Conservation (phyloP, 2,329 filamentous ascomycete species). For the Tolypocladium endophyticum region DNA sequence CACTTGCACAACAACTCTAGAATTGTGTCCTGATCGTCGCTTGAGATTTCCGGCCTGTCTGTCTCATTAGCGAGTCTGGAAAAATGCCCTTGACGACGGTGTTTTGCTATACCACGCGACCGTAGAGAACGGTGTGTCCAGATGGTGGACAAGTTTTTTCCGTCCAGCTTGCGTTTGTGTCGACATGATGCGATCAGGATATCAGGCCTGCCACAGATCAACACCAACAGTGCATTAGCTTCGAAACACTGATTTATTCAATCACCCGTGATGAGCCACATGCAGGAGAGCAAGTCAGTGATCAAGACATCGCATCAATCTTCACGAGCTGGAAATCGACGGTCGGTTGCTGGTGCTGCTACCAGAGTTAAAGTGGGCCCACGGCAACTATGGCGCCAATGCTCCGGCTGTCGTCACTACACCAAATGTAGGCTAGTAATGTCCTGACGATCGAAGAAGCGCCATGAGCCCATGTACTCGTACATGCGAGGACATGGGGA, state of each 20-base stretch:
- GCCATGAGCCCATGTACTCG: too few species aligned
- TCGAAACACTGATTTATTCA: background rate
- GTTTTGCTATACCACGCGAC: constrained; percentile 42
- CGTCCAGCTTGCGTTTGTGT: constrained; percentile 17
- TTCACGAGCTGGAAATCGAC: background rate
- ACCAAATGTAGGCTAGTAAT: background rate
- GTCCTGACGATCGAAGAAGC: background rate
- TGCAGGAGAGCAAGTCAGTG: background rate
- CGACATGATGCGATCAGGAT: constrained; percentile 10
- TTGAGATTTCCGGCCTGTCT: constrained; percentile 48
- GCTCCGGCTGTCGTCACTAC: background rate
- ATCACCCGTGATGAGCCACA: background rate
- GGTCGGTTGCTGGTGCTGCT: background rate
- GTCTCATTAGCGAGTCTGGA: background rate
- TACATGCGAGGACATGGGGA: background rate
- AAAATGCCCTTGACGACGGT: background rate
- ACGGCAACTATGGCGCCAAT: too few species aligned
- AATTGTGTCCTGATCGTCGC: constrained; percentile 51
- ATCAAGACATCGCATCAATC: background rate
- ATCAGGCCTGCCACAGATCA: background rate
- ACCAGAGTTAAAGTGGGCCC: background rate
- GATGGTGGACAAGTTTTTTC: constrained; percentile 52
- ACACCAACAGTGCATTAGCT: too few species aligned
- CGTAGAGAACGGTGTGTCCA: constrained; percentile 54
- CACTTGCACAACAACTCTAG: constrained; percentile 59